phyloP scores from a whole-genome alignment of 1,139 yeast genomes.

The Suhomyces yuchorum region DNA sequence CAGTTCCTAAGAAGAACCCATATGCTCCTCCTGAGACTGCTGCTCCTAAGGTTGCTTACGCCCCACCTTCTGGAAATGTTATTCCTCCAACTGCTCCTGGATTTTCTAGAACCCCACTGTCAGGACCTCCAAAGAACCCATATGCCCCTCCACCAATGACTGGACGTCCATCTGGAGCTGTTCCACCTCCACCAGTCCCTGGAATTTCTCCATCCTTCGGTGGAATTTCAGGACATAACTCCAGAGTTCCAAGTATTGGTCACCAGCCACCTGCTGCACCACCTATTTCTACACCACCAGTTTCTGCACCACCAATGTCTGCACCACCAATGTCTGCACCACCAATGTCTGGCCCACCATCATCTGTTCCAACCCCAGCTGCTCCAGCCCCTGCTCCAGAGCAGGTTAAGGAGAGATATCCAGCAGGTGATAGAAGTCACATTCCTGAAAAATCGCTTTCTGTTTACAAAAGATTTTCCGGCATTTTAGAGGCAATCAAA shows the following conservation, averaged over 20 bases:
- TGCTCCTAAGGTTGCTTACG: slow-evolving; percentile 17
- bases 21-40: slow-evolving; percentile 20
- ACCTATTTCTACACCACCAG: slow-evolving; percentile 8
- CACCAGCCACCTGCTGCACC: slow-evolving; percentile 13
- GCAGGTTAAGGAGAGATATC: slow-evolving; percentile 44
- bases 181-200: slow-evolving; percentile 23
- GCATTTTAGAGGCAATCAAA: slow-evolving; percentile 60
- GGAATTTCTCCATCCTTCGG: slow-evolving; percentile 18
- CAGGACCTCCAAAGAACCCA: slow-evolving; percentile 41
- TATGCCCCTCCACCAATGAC: slow-evolving; percentile 34
- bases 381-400: slow-evolving; percentile 7
- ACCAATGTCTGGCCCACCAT: slow-evolving; percentile 23
- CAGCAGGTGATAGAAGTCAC: slow-evolving; percentile 72
- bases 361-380: slow-evolving; percentile 25
- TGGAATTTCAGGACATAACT: slow-evolving; percentile 22
- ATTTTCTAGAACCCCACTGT: slow-evolving; percentile 17
- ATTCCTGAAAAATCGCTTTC: slow-evolving; percentile 61
- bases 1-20: slow-evolving; percentile 23
- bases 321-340: slow-evolving; percentile 11
- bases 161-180: slow-evolving; percentile 12
- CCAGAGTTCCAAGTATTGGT: slow-evolving; percentile 14
- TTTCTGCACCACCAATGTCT: slow-evolving; percentile 17
- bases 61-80: slow-evolving; percentile 11
- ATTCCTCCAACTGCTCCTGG: slow-evolving; percentile 8
- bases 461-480: slow-evolving; percentile 58